Percentiles rank a stretch among this genome's conserved stretches.
phyloP scores from a whole-genome alignment of 106 monocot species.

The Chionographis japonica region DNA sequence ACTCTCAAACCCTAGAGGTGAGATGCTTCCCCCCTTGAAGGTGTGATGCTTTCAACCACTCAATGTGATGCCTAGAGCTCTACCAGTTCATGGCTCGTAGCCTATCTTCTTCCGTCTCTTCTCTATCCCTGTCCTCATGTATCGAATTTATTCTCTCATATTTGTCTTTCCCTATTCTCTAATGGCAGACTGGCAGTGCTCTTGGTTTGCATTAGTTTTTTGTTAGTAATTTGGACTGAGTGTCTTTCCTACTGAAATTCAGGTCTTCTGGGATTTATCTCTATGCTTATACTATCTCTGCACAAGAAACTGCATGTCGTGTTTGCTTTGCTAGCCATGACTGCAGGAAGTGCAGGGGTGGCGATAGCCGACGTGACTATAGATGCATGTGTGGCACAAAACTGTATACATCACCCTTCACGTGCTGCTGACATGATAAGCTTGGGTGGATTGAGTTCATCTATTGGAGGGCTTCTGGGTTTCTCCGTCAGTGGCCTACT shows the following conservation, averaged over 20 bases:
- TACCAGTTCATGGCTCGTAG: too few relatives aligned
- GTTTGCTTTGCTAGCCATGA: conserved; percentile 44
- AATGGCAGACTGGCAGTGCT: too few relatives aligned
- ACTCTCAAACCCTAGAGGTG: too few relatives aligned
- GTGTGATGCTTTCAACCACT: too few relatives aligned
- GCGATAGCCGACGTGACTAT: conserved; percentile 84
- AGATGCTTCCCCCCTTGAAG: too few relatives aligned
- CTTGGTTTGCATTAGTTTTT: too few relatives aligned
- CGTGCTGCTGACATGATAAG: conserved; percentile 88
- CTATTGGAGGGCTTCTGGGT: conserved; percentile 70
- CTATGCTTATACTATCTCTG: conserved; percentile 52
- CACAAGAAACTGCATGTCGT: conserved; percentile 19
- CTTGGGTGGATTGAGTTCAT: conserved; percentile 62
- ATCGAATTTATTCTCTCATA: too few relatives aligned
- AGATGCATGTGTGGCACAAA: conserved; percentile 72
- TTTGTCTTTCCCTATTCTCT: too few relatives aligned
- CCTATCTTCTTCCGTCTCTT: too few relatives aligned
- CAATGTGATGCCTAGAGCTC: too few relatives aligned
- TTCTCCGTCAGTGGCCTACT: conserved; percentile 67
- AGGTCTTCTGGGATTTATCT: conserved; percentile 56
- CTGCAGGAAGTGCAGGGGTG: conserved; percentile 45
- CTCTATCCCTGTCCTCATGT: too few relatives aligned
- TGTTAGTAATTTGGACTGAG: too few relatives aligned
- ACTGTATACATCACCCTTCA: conserved; percentile 52
- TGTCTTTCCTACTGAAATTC: neutral